Base-by-base conservation (phyloP, 2,329 filamentous ascomycete species). In the Cephalotrichum gorgonifer region DNA sequence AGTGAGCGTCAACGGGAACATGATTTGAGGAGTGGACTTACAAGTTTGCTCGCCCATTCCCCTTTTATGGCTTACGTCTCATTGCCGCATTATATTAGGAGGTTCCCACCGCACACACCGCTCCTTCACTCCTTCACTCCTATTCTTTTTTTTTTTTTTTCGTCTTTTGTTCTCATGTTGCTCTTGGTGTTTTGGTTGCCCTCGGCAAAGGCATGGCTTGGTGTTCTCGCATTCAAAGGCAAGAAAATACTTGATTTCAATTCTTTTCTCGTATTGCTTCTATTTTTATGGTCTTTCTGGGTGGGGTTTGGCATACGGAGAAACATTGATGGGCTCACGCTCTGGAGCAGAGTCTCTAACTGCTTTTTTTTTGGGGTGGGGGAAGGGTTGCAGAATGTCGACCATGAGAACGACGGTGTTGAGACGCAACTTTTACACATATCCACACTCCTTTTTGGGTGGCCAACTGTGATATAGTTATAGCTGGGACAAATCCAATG, bases 1-100 rank as follows among this genome's bases (percentile, higher is more conserved):
- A 67, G 80, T 93, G 57, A 85, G 81, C 60, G 80, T 90, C 54
- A 91, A 91, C 61, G 87, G 87, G 42, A 84, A 81, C 66, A 84
- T 83, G 79, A 83, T 86, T 60, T 85, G 66, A 58, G 11, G n/a
- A n/a, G n/a, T n/a, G n/a, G n/a, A n/a, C n/a, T n/a, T n/a, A n/a
- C n/a, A n/a, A n/a, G n/a, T n/a, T n/a, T n/a, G n/a, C n/a, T n/a
- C n/a, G n/a, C n/a, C n/a, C n/a, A n/a, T n/a, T n/a, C n/a, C n/a
- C n/a, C n/a, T n/a, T n/a, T n/a, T n/a, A n/a, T n/a, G n/a, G n/a
- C n/a, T n/a, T n/a, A n/a, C n/a, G n/a, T n/a, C n/a, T n/a, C n/a
- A n/a, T n/a, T n/a, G n/a, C n/a, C n/a, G n/a, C n/a, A n/a, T n/a
- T n/a, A n/a, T n/a, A n/a, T n/a, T n/a, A n/a, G n/a, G n/a, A n/a